These are phyloP conservation scores for Zhuliangozyma blackwelliae DNA, from an alignment of 1,139 yeast species.

Conservation along the genomic window DNA sequence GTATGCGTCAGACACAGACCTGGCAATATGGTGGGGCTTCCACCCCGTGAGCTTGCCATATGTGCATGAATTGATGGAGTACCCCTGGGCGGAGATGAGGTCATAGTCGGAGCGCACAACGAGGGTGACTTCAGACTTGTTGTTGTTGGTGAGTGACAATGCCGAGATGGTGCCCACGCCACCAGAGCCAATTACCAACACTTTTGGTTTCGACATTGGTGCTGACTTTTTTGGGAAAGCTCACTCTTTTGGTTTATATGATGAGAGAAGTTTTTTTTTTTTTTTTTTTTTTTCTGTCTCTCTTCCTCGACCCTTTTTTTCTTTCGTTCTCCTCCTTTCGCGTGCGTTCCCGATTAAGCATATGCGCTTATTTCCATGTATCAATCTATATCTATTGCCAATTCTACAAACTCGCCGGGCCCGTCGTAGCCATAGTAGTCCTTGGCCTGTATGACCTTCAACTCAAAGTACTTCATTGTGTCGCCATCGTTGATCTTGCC, in stretches of 20 bases:
- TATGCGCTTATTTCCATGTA: too few species aligned
- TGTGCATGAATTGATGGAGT: constrained; percentile 53
- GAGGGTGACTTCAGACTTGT: constrained; percentile 51
- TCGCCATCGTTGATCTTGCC: constrained; percentile 35
- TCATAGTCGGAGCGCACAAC: constrained; percentile 69
- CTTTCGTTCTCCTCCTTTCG: too few species aligned
- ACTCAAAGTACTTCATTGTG: constrained; percentile 40
- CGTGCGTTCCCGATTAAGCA: too few species aligned
- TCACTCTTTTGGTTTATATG: constrained; percentile 7
- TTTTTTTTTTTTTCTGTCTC: too few species aligned
- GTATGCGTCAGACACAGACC: constrained; percentile 42
- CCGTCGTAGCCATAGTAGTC: constrained; percentile 23
- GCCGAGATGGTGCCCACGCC: constrained; percentile 73
- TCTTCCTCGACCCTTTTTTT: too few species aligned
- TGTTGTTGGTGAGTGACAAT: constrained; percentile 44
- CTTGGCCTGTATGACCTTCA: constrained; percentile 35
- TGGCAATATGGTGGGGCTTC: constrained; percentile 49
- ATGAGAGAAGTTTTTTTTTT: too few species aligned
- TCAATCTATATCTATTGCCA: not conserved
- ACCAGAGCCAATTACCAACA: constrained; percentile 41
- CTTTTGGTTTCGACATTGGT: constrained; percentile 20
- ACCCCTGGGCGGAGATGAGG: constrained; percentile 48
- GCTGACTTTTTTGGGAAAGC: too few species aligned
- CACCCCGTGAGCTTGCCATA: constrained; percentile 53
- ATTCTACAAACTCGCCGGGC: constrained; percentile 17